Base-by-base conservation (phyloP, 164 flowering plant species). In the Stephania cephalantha region DNA sequence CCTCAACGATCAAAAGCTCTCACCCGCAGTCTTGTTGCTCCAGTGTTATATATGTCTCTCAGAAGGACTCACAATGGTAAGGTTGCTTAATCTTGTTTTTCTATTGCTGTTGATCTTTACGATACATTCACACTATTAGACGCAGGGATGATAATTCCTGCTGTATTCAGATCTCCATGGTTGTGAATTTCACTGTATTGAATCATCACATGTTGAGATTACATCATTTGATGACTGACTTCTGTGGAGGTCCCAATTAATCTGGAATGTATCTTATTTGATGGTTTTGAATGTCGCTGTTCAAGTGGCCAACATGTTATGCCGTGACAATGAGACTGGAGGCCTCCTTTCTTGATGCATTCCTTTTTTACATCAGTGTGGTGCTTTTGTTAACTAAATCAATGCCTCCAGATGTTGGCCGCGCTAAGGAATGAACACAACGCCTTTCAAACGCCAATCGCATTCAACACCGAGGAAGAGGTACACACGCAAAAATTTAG, bases 21-120 rank as follows among this genome's bases (percentile, higher is more conserved):
- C 91, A 52, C 93, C 97, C 11, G 75, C 85, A 15, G 81, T 92
- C 65, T 74, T 86, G 82, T 83, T 91, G 74, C 87, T 92, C 79
- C 97, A 89, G 84, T 94, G 97, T 81, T 87, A 94, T 64, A 83
- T 89, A 63, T 89, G 81, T 81, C 87, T 96, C 22, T 89, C 97
- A 11, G 95, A 96, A 86, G 98, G 98, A 74, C 94, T 94, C 20
- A 81, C 93, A 46, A 84, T 90, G 97, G 99, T 92, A 90, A 81
- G 3, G 48, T 3, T 70, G 20, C 68, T 73, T 73, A 7, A 66
- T 75, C 58, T 73, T 52, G 15, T 0, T 71, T n/a, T 45, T 44
- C 29, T 30, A n/a, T 46, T 25, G 52, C 9, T 20, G 7, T 76
- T 58, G 65, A 58, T 58, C 15, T 58, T 58, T 58, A 17, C 1